These are phyloP conservation scores for Canavalia ensiformis DNA, from an alignment of 306 rosid genomes.

Conservation along the genomic window DNA sequence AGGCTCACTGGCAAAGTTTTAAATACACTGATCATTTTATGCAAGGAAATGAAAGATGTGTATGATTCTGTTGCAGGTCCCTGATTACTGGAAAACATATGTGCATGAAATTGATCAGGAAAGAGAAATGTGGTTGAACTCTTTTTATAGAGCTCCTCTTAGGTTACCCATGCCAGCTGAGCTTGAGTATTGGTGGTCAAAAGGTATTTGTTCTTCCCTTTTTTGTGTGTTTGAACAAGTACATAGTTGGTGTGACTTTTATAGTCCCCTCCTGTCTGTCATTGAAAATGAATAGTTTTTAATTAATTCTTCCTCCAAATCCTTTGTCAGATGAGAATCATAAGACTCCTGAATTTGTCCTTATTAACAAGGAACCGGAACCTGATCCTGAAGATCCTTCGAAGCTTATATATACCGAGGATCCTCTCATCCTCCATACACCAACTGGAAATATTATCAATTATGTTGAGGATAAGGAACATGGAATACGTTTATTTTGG, in stretches of 20 bases:
- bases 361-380: conserved; percentile 83
- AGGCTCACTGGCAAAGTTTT: conserved; percentile 48
- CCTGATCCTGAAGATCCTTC: conserved; percentile 93
- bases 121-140: conserved; percentile 98
- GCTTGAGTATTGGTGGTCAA: conserved; percentile 92
- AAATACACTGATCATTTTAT: conserved; percentile 42
- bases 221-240: conserved; percentile 2
- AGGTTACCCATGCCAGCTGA: conserved; percentile 98
- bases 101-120: conserved; percentile 90
- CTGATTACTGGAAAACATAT: conserved; percentile 90
- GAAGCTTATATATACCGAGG: conserved; percentile 70
- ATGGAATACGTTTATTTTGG: conserved; percentile 91
- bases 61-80: conserved; percentile 69
- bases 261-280: conserved; percentile 23
- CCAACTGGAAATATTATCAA: conserved; percentile 83
- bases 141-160: conserved; percentile 91
- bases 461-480: conserved; percentile 77
- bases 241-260: conserved; percentile 3
- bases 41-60: conserved; percentile 25
- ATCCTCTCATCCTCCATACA: conserved; percentile 89
- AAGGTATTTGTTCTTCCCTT: conserved; percentile 55
- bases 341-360: conserved; percentile 76
- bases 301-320: conserved; percentile 48
- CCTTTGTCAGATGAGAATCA: conserved; percentile 66
- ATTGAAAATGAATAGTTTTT: conserved; percentile 15